A percentile compares a stretch with the other conserved stretches of the same genome.
Evolutionary conservation across 2,329 filamentous ascomycete genomes (phyloP).

Genomic region (Exutisphaerella laricina): DNA sequence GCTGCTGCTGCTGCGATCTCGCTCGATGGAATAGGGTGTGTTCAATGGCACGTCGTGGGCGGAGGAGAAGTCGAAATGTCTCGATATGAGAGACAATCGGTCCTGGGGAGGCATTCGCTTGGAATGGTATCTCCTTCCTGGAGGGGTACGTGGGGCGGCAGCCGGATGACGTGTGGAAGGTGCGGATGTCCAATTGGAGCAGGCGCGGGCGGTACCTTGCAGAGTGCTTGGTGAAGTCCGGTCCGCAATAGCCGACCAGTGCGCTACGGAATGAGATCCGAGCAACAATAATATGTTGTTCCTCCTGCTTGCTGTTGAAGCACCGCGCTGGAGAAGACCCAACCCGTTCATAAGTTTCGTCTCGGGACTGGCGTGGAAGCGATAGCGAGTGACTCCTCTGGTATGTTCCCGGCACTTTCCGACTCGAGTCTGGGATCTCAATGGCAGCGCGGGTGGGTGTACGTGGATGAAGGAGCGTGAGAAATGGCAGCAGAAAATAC

Average conservation of each 20-base stretch:
- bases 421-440: conserved; percentile 3
- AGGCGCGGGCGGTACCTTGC: conserved; percentile 8
- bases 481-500: background rate
- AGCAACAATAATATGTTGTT: background rate
- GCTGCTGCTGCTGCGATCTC: conserved; percentile 39
- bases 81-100: conserved; percentile 52
- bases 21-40: conserved; percentile 59
- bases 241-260: conserved; percentile 7
- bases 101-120: conserved; percentile 38
- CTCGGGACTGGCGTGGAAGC: background rate
- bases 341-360: conserved; percentile 3
- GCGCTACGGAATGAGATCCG: background rate
- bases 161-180: conserved; percentile 11
- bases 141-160: conserved; percentile 13
- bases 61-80: conserved; percentile 53
- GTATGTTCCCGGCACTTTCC: background rate
- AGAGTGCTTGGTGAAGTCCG: background rate
- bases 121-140: conserved; percentile 23
- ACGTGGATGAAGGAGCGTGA: conserved; percentile 3
- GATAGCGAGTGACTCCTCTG: background rate
- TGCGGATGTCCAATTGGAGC: conserved; percentile 10
- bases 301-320: conserved; percentile 3
- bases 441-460: conserved; percentile 1
- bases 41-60: conserved; percentile 53
- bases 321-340: conserved; percentile 3